phyloP scores from a whole-genome alignment of 2,329 filamentous ascomycete genomes.

The Bipolaris sorokiniana region DNA sequence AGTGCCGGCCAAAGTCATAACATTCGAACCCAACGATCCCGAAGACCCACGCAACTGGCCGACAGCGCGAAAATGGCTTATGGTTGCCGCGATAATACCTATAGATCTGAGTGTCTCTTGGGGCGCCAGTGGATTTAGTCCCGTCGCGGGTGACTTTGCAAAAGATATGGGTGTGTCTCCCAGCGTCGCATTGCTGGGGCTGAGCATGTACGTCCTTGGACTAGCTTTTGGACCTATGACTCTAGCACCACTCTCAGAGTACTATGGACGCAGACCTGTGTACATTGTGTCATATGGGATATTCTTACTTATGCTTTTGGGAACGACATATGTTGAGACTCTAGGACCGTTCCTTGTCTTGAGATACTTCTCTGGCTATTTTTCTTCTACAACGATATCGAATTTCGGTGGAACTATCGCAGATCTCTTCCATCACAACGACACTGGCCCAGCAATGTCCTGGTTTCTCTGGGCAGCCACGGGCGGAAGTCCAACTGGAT shows the following conservation, averaged over 20 bases:
- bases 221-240: constrained; percentile 52
- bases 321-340: constrained; percentile 52
- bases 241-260: constrained; percentile 45
- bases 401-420: constrained; percentile 55
- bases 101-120: constrained; percentile 50
- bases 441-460: constrained; percentile 52
- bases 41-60: constrained; percentile 48
- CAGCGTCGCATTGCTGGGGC: constrained; percentile 53
- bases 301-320: constrained; percentile 53
- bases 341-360: constrained; percentile 53
- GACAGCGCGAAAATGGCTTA: constrained; percentile 42
- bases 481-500: constrained; percentile 54
- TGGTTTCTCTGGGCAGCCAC: constrained; percentile 57
- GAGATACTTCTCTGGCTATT: constrained; percentile 55
- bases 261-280: constrained; percentile 53
- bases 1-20: constrained; percentile 17
- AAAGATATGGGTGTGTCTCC: constrained; percentile 51
- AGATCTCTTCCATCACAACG: constrained; percentile 53
- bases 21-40: constrained; percentile 27
- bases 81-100: constrained; percentile 45
- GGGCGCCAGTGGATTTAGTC: constrained; percentile 57
- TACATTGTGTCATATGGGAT: constrained; percentile 54
- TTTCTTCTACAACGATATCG: constrained; percentile 50
- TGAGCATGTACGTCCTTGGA: constrained; percentile 57
- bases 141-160: constrained; percentile 51